A percentile compares a stretch with the other conserved stretches of the same genome.
phyloP scores from a whole-genome alignment of 2,329 filamentous ascomycete species.

The Trichophaea hybrida region DNA sequence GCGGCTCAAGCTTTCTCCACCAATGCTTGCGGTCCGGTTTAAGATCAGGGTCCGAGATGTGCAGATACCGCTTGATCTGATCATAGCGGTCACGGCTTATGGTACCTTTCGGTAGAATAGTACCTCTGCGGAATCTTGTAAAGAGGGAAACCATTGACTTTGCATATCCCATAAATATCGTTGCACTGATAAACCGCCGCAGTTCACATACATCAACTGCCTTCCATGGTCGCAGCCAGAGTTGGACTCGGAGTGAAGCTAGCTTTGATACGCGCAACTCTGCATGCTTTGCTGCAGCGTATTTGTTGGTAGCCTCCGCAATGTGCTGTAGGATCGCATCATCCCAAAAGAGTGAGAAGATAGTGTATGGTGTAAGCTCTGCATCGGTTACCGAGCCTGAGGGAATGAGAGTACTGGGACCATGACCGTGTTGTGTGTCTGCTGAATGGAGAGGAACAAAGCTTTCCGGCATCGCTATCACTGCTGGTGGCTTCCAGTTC shows the following conservation, averaged over 20 bases:
- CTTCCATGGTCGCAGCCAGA: not conserved
- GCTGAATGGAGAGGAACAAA: too few relatives aligned
- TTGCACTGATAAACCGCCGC: not conserved
- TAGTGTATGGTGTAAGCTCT: not conserved
- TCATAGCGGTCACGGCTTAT: not conserved
- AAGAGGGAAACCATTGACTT: not conserved
- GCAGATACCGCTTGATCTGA: not conserved
- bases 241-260: not conserved
- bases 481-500: too few relatives aligned
- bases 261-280: too few relatives aligned
- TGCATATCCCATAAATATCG: not conserved
- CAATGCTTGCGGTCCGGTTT: not conserved
- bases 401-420: too few relatives aligned
- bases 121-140: not conserved
- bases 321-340: not conserved
- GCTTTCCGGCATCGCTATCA: too few relatives aligned
- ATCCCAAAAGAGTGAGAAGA: not conserved
- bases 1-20: not conserved
- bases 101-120: not conserved
- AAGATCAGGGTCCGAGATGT: not conserved
- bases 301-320: not conserved
- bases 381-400: too few relatives aligned
- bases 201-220: not conserved
- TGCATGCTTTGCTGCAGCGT: not conserved
- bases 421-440: too few relatives aligned